phyloP scores from a whole-genome alignment of 768 basidiomycete species.

The Tylopilus rubrobrunneus region DNA sequence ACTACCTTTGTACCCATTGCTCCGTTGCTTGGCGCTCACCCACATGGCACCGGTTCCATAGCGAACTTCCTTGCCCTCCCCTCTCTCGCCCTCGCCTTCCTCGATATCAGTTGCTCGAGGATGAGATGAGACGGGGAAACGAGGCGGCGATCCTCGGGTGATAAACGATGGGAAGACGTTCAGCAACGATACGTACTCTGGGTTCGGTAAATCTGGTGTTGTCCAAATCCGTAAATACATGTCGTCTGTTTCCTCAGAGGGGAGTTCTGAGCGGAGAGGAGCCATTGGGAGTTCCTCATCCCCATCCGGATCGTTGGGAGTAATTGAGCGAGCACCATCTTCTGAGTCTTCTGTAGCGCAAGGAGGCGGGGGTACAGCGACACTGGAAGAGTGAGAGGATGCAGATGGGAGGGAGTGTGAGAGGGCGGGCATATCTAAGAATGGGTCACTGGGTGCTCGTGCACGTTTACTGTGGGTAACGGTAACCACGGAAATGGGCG shows the following conservation, averaged over 20 bases:
- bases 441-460: constrained; percentile 76
- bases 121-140: constrained; percentile 50
- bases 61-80: constrained; percentile 54
- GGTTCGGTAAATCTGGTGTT: constrained; percentile 72
- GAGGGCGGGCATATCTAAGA: constrained; percentile 64
- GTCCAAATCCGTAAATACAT: constrained; percentile 75
- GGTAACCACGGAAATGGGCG: constrained; percentile 40
- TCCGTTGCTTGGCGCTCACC: constrained; percentile 59
- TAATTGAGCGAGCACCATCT: constrained; percentile 33
- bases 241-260: constrained; percentile 36
- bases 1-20: constrained; percentile 65
- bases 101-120: constrained; percentile 56
- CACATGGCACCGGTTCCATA: constrained; percentile 86
- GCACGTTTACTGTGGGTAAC: constrained; percentile 56
- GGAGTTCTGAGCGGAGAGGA: constrained; percentile 32
- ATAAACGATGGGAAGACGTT: constrained; percentile 77
- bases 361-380: constrained; percentile 29
- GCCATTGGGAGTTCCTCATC: constrained; percentile 35
- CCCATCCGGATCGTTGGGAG: constrained; percentile 25
- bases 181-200: constrained; percentile 66
- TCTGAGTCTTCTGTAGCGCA: constrained; percentile 36
- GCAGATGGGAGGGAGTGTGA: constrained; percentile 54
- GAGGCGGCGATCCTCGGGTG: constrained; percentile 62
- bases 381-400: constrained; percentile 43
- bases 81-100: constrained; percentile 58